These are phyloP conservation scores for Incumbomyces delicatus DNA, from an alignment of 2,329 filamentous ascomycete genomes.

Conservation along the genomic window DNA sequence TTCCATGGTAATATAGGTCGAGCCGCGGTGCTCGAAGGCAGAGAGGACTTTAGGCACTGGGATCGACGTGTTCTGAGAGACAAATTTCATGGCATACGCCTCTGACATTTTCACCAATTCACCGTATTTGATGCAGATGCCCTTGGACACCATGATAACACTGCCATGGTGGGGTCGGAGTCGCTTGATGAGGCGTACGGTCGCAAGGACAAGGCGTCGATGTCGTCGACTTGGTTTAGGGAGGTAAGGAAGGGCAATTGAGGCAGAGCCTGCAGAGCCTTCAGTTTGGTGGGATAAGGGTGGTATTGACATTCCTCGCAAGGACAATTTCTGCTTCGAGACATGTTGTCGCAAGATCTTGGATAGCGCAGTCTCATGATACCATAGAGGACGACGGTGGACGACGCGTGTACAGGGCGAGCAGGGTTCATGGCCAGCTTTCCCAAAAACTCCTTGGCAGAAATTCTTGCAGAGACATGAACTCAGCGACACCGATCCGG, in stretches of 20 bases:
- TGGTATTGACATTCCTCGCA: neutral
- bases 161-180: neutral
- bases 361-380: neutral
- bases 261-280: neutral
- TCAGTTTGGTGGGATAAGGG: neutral
- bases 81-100: conserved; percentile 28
- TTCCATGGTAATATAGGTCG: conserved; percentile 33
- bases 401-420: no score
- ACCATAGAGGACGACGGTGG: no score
- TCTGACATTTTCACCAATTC: conserved; percentile 23
- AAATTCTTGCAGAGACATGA: no score
- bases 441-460: no score
- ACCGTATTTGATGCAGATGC: conserved; percentile 27
- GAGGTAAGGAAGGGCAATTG: neutral
- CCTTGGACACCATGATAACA: conserved; percentile 1
- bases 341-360: neutral
- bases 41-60: conserved; percentile 30
- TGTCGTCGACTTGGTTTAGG: neutral
- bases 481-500: no score
- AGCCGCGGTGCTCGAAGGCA: conserved; percentile 25
- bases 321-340: neutral
- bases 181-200: neutral
- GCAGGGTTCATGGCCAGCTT: no score
- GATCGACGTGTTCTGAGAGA: conserved; percentile 29
- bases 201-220: neutral